Percentiles rank a stretch among this genome's conserved stretches.
Conservation (phyloP, 306 rosid species). For the Hippophae tibetana region DNA sequence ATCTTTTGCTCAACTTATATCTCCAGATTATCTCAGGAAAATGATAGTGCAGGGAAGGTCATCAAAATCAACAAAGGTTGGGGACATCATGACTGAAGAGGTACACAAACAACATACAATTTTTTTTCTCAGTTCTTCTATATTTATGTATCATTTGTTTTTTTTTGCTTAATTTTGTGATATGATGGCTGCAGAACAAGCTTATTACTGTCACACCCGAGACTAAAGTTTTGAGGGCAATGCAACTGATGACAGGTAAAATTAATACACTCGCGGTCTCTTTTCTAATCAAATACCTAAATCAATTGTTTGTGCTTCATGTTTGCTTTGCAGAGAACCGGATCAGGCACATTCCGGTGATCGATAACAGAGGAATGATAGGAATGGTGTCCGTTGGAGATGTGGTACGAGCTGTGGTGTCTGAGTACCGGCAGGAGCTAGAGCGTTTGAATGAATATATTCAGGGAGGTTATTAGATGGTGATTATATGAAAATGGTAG, state of each 20-base stretch:
- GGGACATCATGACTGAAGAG: constrained; percentile 99
- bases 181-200: constrained; percentile 55
- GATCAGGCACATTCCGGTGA: constrained; percentile 96
- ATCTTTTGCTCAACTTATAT: constrained; percentile 4
- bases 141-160: background rate
- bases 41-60: constrained; percentile 98
- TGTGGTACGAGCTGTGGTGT: constrained; percentile 95
- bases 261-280: constrained; percentile 1
- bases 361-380: constrained; percentile 56
- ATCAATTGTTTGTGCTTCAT: constrained; percentile 10
- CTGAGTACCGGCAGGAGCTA: constrained; percentile 91
- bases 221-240: constrained; percentile 80
- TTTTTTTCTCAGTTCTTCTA: background rate
- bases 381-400: constrained; percentile 99
- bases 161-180: constrained; percentile 9
- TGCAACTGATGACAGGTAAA: constrained; percentile 98
- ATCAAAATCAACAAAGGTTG: constrained; percentile 95
- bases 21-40: constrained; percentile 88
- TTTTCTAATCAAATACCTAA: no score
- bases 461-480: constrained; percentile 85
- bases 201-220: constrained; percentile 86
- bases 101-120: constrained; percentile 22
- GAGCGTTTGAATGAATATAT: constrained; percentile 86
- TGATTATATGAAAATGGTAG: constrained; percentile 26
- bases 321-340: constrained; percentile 51